These are phyloP conservation scores for Ananas comosus DNA, from an alignment of 176 grass and related monocot species.

Conservation along the genomic window DNA sequence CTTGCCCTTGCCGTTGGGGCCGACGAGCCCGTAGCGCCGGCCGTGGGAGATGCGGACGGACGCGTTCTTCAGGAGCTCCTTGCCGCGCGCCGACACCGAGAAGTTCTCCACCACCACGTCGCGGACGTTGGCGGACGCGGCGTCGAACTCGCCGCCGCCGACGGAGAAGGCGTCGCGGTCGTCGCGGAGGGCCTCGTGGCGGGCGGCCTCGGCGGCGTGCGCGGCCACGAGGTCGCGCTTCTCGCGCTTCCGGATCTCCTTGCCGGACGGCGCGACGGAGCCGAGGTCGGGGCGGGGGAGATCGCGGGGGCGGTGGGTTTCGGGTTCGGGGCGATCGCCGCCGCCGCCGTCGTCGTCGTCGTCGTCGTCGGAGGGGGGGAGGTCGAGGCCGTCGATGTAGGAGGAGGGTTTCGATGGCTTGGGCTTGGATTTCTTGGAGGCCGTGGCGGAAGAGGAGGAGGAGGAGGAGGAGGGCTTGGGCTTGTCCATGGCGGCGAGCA, in stretches of 20 bases:
- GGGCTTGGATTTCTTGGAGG: constrained; percentile 20
- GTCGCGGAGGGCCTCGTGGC: constrained; percentile 64
- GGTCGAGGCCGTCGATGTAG: constrained; percentile 69
- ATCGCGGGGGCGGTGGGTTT: constrained; percentile 17
- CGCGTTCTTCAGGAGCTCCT: constrained; percentile 86
- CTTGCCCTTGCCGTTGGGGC: constrained; percentile 91
- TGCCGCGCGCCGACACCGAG: constrained; percentile 71
- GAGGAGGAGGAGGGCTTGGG: constrained; percentile 6
- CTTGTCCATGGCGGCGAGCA: constrained; percentile 88
- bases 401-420: constrained; percentile 42
- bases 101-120: constrained; percentile 82
- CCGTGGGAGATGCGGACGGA: constrained; percentile 81
- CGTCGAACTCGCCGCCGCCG: constrained; percentile 16
- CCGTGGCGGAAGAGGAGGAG: background rate
- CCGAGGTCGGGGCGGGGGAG: constrained; percentile 30
- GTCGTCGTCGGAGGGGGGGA: constrained; percentile 73
- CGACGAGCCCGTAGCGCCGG: constrained; percentile 70
- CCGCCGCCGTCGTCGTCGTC: constrained; percentile 42
- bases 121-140: constrained; percentile 56
- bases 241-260: constrained; percentile 84
- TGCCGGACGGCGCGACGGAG: constrained; percentile 36
- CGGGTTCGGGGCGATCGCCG: constrained; percentile 20
- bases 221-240: constrained; percentile 56
- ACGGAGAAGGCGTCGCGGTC: constrained; percentile 92
- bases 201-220: constrained; percentile 40